These are phyloP conservation scores for Fusarium domesticum DNA, from an alignment of 2,329 filamentous ascomycete species.

Conservation along the genomic window DNA sequence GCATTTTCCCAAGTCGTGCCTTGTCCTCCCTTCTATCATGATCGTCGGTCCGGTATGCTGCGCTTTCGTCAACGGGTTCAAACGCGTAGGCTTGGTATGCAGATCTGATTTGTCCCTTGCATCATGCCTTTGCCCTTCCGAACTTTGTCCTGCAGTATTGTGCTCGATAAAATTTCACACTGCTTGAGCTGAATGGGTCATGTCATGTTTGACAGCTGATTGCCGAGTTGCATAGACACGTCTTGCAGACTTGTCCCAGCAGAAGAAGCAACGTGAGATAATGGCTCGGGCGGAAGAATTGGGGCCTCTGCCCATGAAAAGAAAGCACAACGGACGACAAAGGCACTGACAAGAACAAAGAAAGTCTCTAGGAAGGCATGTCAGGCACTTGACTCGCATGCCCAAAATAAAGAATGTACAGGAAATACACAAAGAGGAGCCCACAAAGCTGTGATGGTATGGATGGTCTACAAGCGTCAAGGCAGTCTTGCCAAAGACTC, in stretches of 20 bases:
- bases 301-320: neutral
- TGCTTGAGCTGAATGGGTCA: constrained; percentile 10
- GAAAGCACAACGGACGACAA: constrained; percentile 1
- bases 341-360: constrained; percentile 11
- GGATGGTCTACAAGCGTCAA: constrained; percentile 14
- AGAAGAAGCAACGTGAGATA: constrained; percentile 18
- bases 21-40: constrained; percentile 19
- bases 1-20: constrained; percentile 19
- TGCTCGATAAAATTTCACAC: constrained; percentile 1
- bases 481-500: constrained; percentile 1
- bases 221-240: constrained; percentile 4
- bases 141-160: constrained; percentile 4
- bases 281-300: constrained; percentile 6
- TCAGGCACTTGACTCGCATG: constrained; percentile 5
- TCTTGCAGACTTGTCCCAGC: constrained; percentile 2
- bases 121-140: constrained; percentile 11
- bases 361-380: constrained; percentile 1
- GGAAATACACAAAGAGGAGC: constrained; percentile 1
- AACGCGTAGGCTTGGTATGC: constrained; percentile 23
- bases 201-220: constrained; percentile 9
- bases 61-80: constrained; percentile 16
- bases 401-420: neutral
- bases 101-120: constrained; percentile 24
- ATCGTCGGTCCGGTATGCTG: constrained; percentile 21
- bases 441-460: constrained; percentile 12